Percentiles rank a stretch among this genome's conserved stretches.
Evolutionary conservation across 2,329 filamentous ascomycete genomes (phyloP).

Genomic region (Teratosphaeria gauchensis): DNA sequence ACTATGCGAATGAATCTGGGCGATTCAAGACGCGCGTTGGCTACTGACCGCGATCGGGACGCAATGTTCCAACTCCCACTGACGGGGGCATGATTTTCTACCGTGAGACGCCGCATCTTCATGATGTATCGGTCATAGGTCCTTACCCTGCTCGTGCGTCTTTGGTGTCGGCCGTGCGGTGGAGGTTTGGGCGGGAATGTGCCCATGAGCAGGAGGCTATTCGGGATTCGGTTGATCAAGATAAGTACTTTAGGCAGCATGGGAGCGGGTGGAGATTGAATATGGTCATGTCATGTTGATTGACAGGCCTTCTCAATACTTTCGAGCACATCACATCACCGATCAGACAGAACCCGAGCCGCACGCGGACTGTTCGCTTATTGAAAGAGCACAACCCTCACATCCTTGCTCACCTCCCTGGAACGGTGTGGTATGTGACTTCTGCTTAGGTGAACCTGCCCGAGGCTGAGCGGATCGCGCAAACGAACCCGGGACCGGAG

Average conservation of each 20-base stretch:
- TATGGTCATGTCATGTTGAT: too few species aligned
- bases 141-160: constrained; percentile 1
- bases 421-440: constrained; percentile 3
- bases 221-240: neutral
- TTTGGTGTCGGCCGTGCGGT: neutral
- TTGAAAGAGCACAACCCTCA: constrained; percentile 1
- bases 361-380: neutral
- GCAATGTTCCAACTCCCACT: neutral
- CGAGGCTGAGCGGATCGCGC: neutral
- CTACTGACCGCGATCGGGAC: neutral
- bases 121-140: constrained; percentile 2
- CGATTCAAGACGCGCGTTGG: neutral
- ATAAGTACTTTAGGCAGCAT: neutral
- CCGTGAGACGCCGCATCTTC: constrained; percentile 1
- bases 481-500: neutral
- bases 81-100: constrained; percentile 1
- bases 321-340: constrained; percentile 3
- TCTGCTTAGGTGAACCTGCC: neutral
- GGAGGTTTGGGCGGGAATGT: constrained; percentile 1
- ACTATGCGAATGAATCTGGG: neutral
- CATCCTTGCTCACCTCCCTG: neutral
- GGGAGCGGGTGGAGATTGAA: too few species aligned
- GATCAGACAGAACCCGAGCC: constrained; percentile 3
- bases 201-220: neutral
- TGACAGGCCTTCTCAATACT: neutral